A percentile compares a stretch with the other conserved stretches of the same genome.
phyloP scores from a whole-genome alignment of 2,329 filamentous ascomycete genomes.

The Microcera coccophila region DNA sequence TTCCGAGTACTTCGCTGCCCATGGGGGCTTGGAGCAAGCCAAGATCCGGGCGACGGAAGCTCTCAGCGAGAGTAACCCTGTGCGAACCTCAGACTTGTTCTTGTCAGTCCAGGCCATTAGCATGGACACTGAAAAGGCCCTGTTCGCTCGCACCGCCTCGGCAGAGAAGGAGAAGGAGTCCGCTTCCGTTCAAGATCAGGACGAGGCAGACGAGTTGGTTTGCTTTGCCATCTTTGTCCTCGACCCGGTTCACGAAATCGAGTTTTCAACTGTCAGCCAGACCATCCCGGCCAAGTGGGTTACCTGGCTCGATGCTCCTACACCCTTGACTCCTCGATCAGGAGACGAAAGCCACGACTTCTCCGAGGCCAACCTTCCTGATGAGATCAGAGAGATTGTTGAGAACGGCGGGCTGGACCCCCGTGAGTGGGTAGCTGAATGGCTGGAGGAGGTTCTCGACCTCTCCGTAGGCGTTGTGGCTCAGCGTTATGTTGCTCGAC shows the following conservation, averaged over 20 bases:
- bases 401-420: slow-evolving; percentile 75
- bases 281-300: slow-evolving; percentile 80
- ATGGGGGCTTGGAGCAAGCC: slow-evolving; percentile 76
- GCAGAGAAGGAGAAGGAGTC: slow-evolving; percentile 52
- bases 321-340: slow-evolving; percentile 51
- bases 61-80: slow-evolving; percentile 79
- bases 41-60: slow-evolving; percentile 75
- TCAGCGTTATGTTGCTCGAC: slow-evolving; percentile 87
- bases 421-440: slow-evolving; percentile 94
- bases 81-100: slow-evolving; percentile 91
- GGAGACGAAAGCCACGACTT: slow-evolving; percentile 44
- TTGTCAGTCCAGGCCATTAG: slow-evolving; percentile 86
- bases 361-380: slow-evolving; percentile 52
- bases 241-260: slow-evolving; percentile 88
- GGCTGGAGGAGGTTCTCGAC: slow-evolving; percentile 83
- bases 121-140: slow-evolving; percentile 57
- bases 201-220: slow-evolving; percentile 58
- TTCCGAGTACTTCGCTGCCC: slow-evolving; percentile 72
- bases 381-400: slow-evolving; percentile 84
- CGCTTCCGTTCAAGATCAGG: slow-evolving; percentile 48
- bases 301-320: slow-evolving; percentile 80
- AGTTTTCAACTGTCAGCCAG: slow-evolving; percentile 80
- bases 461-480: slow-evolving; percentile 81
- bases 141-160: slow-evolving; percentile 61
- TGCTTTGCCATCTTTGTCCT: slow-evolving; percentile 75